Evolutionary conservation across 768 basidiomycete genomes (phyloP).

Genomic region (Astraeus odoratus): DNA sequence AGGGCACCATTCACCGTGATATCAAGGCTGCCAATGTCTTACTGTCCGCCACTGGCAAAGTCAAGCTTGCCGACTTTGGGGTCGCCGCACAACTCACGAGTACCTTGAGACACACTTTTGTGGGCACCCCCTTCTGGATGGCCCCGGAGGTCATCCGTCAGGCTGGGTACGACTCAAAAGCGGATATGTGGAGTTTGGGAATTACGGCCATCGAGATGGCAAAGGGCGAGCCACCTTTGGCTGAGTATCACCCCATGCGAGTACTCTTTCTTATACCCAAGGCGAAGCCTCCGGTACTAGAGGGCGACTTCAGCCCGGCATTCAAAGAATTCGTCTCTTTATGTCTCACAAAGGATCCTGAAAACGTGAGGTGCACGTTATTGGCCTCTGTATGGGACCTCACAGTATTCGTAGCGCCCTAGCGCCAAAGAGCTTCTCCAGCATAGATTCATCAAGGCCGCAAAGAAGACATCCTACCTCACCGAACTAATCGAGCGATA

Average conservation of each 20-base stretch:
- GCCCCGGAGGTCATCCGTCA: constrained; percentile 98
- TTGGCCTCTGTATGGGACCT: constrained; percentile 1
- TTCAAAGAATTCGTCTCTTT: constrained; percentile 92
- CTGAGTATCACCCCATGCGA: constrained; percentile 98
- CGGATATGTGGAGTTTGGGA: constrained; percentile 96
- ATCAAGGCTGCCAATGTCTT: constrained; percentile 98
- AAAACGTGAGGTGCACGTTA: constrained; percentile 42
- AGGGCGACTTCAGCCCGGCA: constrained; percentile 73
- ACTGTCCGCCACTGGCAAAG: constrained; percentile 83
- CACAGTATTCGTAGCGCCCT: constrained; percentile 57
- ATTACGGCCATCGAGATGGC: constrained; percentile 99
- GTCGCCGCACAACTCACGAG: constrained; percentile 96
- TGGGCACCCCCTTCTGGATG: constrained; percentile 98
- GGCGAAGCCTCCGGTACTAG: constrained; percentile 86
- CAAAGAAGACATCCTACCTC: constrained; percentile 76
- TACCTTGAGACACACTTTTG: constrained; percentile 93
- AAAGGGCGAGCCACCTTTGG: constrained; percentile 91
- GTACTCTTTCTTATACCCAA: constrained; percentile 98
- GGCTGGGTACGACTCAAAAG: constrained; percentile 92
- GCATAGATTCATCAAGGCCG: constrained; percentile 86
- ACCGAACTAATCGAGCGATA: constrained; percentile 86
- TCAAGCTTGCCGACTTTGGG: constrained; percentile 98
- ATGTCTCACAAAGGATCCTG: constrained; percentile 92
- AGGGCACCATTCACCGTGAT: constrained; percentile 96
- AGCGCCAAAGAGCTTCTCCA: constrained; percentile 88